These are phyloP conservation scores for Neurospora sp. DNA, from an alignment of 495 filamentous ascomycete genomes.

Conservation along the genomic window DNA sequence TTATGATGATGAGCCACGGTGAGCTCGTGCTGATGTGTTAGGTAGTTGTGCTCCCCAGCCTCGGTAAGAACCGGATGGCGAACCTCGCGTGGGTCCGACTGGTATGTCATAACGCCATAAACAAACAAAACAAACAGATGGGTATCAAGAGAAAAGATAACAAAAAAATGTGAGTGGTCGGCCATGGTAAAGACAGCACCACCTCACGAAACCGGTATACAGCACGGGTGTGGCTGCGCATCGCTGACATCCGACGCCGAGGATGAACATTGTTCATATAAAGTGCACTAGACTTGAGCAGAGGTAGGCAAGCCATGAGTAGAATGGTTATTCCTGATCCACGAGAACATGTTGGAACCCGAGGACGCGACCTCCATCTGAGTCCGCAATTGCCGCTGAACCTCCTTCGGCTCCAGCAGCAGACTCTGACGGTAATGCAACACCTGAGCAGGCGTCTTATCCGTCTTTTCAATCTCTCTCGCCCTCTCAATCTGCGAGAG, in stretches of 20 bases:
- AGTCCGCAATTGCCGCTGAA: conserved; percentile 32
- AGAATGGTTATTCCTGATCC: conserved; percentile 21
- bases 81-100: not conserved
- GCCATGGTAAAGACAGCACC: not conserved
- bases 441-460: conserved; percentile 56
- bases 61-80: not conserved
- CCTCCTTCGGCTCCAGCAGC: conserved; percentile 75
- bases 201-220: not conserved
- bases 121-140: conserved; percentile 6
- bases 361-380: conserved; percentile 33
- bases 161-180: not conserved
- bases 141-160: conserved; percentile 6
- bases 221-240: not conserved
- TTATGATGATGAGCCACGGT: not conserved
- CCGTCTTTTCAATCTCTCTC: conserved; percentile 58
- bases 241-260: not conserved
- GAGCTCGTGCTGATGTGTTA: not conserved
- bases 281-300: conserved; percentile 10
- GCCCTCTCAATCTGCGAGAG: conserved; percentile 74
- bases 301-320: conserved; percentile 4
- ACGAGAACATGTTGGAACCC: conserved; percentile 20
- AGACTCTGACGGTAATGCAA: conserved; percentile 82
- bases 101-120: not conserved
- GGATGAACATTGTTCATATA: not conserved
- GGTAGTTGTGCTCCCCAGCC: not conserved